Evolutionary conservation across 2,329 filamentous ascomycete species (phyloP), one percentile per base, ranked within the genome.

Genomic region (Rutstroemia sydowiana): DNA sequence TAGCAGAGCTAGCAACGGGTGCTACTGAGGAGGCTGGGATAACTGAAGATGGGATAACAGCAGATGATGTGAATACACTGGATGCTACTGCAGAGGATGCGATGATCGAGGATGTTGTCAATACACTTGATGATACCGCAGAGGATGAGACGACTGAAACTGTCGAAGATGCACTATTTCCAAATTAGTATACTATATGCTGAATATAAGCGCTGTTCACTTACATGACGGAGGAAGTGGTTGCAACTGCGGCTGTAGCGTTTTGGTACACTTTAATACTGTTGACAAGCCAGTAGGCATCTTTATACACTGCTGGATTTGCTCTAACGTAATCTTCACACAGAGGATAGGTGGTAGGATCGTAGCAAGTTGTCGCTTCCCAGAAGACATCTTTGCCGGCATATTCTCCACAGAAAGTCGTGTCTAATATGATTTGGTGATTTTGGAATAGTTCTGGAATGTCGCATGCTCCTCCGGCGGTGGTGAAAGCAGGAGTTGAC

Each of bases 361-460:
- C 76, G 53, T 63, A 67, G 63, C 44, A 63, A 63, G 45, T 64
- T 11, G 57, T 61, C 43, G 51, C 43, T 32, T 57, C 23, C 84
- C 86, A 95, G 45, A 84, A 79, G 44, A 71, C 66, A 14, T 47
- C 48, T 43, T 55, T 43, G 8, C 59, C 59, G 37, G 58, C 57
- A 51, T 55, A 95, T 64, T 82, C 80, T 39, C 88, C 88, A 63
- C 88, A 95, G 66, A 93, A 88, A 46, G 87, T 81, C 5, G 60
- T 90, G 61, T 89, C 82, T 58, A 90, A 76, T 32, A 88, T 81
- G 46, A 95, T 78, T 57, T 79, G 80, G 73, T 91, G 79, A 45
- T 85, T 72, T 46, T 74, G 76, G 69, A 92, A 91, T 59, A 81
- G 77, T 0, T 69, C 66, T 54, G 82, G 72, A 54, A 89, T 81